Evolutionary conservation across 805 yeast species (phyloP).

Genomic region (Saturnispora saitoi): DNA sequence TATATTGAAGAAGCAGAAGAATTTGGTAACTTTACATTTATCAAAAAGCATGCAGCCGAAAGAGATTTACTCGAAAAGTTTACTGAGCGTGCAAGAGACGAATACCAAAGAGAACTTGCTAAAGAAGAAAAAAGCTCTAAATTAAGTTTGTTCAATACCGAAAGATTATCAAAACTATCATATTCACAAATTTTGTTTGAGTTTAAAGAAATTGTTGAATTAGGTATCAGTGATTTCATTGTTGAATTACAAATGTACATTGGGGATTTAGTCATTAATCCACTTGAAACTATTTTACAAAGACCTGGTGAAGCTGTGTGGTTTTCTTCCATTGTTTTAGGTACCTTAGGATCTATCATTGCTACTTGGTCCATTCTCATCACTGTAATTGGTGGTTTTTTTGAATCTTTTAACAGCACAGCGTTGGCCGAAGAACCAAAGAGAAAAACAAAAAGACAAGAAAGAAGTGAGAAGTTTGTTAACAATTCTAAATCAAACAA

Average conservation of each 20-base stretch:
- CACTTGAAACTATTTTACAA: conserved; percentile 34
- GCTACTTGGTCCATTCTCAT: conserved; percentile 34
- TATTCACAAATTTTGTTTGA: conserved; percentile 4
- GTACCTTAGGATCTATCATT: conserved; percentile 33
- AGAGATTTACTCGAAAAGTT: conserved; percentile 21
- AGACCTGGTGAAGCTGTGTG: conserved; percentile 45
- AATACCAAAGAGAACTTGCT: conserved; percentile 1
- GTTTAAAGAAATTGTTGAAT: conserved; percentile 10
- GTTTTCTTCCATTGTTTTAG: conserved; percentile 36
- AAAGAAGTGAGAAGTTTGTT: background rate
- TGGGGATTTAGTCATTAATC: conserved; percentile 35
- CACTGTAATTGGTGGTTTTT: conserved; percentile 3
- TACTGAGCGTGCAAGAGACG: background rate
- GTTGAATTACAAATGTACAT: conserved; percentile 19
- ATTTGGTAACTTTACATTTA: conserved; percentile 70
- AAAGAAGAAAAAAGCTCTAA: background rate
- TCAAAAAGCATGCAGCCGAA: conserved; percentile 46
- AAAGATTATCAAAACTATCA: conserved; percentile 11
- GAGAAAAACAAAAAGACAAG: background rate
- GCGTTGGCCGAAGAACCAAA: conserved; percentile 2
- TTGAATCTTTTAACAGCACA: conserved; percentile 10
- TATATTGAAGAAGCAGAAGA: conserved; percentile 75
- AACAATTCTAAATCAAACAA: background rate
- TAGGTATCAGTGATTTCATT: conserved; percentile 16
- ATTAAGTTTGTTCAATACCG: conserved; percentile 1